Base-by-base conservation (phyloP, 495 filamentous ascomycete species). In the Collariella sp. region DNA sequence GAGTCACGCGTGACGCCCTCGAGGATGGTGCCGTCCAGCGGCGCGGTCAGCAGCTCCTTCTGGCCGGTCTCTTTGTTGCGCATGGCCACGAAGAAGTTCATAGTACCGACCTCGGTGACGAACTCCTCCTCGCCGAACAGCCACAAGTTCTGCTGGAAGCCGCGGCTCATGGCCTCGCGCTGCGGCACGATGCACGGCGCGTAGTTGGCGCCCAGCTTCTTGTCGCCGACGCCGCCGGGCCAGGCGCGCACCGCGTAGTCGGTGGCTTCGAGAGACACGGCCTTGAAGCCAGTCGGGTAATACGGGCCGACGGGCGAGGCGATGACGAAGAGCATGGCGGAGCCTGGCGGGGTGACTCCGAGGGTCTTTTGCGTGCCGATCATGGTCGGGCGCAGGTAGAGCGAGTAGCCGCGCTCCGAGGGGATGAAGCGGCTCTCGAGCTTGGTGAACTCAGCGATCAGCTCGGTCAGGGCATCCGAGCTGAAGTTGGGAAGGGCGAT, bases 101-200 rank as follows among this genome's bases (percentile, higher is more conserved):
- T 98, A 31, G 94, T 96, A 51, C 93, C 93, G 31, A 93, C 93
- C 71, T 98, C 93, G 31, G 94, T 98, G 34, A 95, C 83, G 62
- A 82, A 94, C 59, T 96, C 88, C 71, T 97, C 89, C 56, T 91
- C 83, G 31, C 88, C 88, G 63, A 97, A 97, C 31, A 98, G 74
- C 93, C 93, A 98, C 47, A 98, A 76, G 69, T 97, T 97, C 78
- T 98, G 93, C 70, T 98, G 91, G 79, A 87, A 96, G 31, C 93
- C 93, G 16, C 88, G 79, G 56, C 79, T 82, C 24, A 91, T 90
- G 16, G 93, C 93, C 67, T 96, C 78, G 52, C 90, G 78, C 72
- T 97, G 94, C 11, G 94, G 93, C 22, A 95, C 72, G 57, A 98
- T 90, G 70, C 91, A 96, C 2, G 94, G 91, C 15, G 93, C 93